phyloP scores from a whole-genome alignment of 1,284 basidiomycete species.

The Mycosarcoma maydis region DNA sequence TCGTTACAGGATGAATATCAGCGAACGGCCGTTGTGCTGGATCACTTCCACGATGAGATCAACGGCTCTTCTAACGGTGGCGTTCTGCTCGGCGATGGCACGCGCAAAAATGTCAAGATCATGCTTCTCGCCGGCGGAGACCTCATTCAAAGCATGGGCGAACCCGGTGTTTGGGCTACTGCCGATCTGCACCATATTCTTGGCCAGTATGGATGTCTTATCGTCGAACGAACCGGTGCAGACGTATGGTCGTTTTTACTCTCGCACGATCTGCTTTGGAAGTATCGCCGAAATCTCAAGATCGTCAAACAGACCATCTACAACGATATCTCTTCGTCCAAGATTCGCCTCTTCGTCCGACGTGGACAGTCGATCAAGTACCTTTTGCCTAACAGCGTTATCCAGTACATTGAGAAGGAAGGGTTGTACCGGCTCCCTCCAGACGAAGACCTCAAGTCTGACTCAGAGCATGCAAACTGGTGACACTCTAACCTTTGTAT shows the following conservation, averaged over 20 bases:
- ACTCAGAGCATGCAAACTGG: constrained; percentile 43
- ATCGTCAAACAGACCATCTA: constrained; percentile 89
- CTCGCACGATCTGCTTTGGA: constrained; percentile 72
- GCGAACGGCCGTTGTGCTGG: constrained; percentile 92
- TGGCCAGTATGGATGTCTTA: constrained; percentile 90
- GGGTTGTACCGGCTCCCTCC: constrained; percentile 67
- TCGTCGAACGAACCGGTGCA: constrained; percentile 92
- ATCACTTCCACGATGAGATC: constrained; percentile 93
- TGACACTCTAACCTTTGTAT: too few species aligned
- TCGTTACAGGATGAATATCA: constrained; percentile 89
- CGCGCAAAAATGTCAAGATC: constrained; percentile 70
- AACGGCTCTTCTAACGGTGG: constrained; percentile 72
- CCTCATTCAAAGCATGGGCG: constrained; percentile 96
- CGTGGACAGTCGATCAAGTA: constrained; percentile 93
- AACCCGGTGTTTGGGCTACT: constrained; percentile 97
- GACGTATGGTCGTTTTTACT: constrained; percentile 78
- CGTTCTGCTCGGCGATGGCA: constrained; percentile 57
- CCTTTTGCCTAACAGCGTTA: constrained; percentile 87
- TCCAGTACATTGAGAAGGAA: constrained; percentile 90
- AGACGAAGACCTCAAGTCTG: constrained; percentile 32
- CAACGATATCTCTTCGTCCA: constrained; percentile 86
- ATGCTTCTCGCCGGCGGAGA: constrained; percentile 98
- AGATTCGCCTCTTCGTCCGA: constrained; percentile 79
- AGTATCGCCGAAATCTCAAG: constrained; percentile 82
- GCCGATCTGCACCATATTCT: constrained; percentile 96